Percentiles rank a stretch among this genome's conserved stretches.
Conservation (phyloP, 2,329 filamentous ascomycete species). For the Fusarium secorum region DNA sequence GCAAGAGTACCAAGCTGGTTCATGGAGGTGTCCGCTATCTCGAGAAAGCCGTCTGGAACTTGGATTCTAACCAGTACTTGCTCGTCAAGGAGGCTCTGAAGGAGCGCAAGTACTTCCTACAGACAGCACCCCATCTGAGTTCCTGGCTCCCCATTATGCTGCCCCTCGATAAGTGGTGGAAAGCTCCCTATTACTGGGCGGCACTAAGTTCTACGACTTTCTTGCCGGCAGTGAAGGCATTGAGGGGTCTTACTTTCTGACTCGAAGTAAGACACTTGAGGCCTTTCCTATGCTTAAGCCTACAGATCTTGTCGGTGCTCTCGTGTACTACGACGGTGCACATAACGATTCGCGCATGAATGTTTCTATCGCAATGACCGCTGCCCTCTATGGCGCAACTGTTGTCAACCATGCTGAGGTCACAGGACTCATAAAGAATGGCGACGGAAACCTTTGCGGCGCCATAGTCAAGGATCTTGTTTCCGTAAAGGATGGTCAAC, state of each 20-base stretch:
- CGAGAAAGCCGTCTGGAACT: constrained; percentile 78
- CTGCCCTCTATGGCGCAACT: constrained; percentile 84
- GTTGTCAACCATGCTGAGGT: constrained; percentile 87
- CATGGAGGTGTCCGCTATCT: constrained; percentile 78
- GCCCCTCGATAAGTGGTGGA: constrained; percentile 78
- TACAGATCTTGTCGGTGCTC: constrained; percentile 77
- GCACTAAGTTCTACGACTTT: constrained; percentile 84
- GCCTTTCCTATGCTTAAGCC: constrained; percentile 89
- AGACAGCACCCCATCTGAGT: constrained; percentile 77
- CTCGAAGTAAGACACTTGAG: constrained; percentile 84
- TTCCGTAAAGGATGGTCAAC: constrained; percentile 67
- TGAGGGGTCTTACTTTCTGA: constrained; percentile 88
- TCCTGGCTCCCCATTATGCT: constrained; percentile 80
- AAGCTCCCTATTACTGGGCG: constrained; percentile 79
- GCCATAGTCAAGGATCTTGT: constrained; percentile 77
- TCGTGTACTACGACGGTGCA: constrained; percentile 91
- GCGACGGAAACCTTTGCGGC: constrained; percentile 74
- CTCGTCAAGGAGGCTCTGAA: constrained; percentile 76
- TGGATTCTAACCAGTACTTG: constrained; percentile 76
- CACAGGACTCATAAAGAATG: constrained; percentile 77
- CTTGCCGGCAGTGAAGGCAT: constrained; percentile 87
- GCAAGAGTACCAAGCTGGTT: constrained; percentile 80
- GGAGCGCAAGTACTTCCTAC: constrained; percentile 78
- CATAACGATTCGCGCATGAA: constrained; percentile 96
- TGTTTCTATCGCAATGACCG: constrained; percentile 85